phyloP scores from a whole-genome alignment of 345 rosid species.

The Acer saccharum region DNA sequence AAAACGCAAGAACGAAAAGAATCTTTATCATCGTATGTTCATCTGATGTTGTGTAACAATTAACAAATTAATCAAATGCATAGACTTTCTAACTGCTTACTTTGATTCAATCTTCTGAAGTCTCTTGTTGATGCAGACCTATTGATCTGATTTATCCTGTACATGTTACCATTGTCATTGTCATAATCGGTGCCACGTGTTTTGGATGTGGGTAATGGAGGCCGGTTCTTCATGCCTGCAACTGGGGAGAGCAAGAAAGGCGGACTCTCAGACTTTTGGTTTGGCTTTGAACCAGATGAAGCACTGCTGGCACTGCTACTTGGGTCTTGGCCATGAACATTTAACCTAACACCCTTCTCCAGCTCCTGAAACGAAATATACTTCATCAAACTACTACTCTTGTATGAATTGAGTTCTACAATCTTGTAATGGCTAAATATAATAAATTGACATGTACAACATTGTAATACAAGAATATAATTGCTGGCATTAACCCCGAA shows the following conservation, averaged over 20 bases:
- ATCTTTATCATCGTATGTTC: neutral
- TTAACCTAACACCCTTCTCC: slow-evolving; percentile 16
- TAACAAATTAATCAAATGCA: slow-evolving; percentile 28
- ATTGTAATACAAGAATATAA: slow-evolving; percentile 2
- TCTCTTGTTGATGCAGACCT: slow-evolving; percentile 63
- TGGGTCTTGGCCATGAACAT: slow-evolving; percentile 27
- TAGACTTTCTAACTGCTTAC: slow-evolving; percentile 34
- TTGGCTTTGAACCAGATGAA: slow-evolving; percentile 37
- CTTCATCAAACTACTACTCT: neutral
- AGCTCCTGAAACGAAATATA: slow-evolving; percentile 33
- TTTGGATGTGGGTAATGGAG: slow-evolving; percentile 41
- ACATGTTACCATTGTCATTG: slow-evolving; percentile 22
- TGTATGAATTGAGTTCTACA: neutral
- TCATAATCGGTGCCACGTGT: slow-evolving; percentile 20
- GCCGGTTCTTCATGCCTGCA: slow-evolving; percentile 30
- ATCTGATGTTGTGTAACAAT: slow-evolving; percentile 20
- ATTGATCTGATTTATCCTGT: slow-evolving; percentile 39
- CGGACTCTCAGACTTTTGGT: slow-evolving; percentile 17
- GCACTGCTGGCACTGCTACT: slow-evolving; percentile 37
- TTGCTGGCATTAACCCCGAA: neutral
- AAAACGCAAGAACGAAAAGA: neutral
- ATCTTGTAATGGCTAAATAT: neutral
- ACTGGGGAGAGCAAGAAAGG: slow-evolving; percentile 23
- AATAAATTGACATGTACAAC: neutral
- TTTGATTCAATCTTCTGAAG: slow-evolving; percentile 35